These are phyloP conservation scores for Spiromastix sp. DNA, from an alignment of 2,329 filamentous ascomycete genomes.

Conservation along the genomic window DNA sequence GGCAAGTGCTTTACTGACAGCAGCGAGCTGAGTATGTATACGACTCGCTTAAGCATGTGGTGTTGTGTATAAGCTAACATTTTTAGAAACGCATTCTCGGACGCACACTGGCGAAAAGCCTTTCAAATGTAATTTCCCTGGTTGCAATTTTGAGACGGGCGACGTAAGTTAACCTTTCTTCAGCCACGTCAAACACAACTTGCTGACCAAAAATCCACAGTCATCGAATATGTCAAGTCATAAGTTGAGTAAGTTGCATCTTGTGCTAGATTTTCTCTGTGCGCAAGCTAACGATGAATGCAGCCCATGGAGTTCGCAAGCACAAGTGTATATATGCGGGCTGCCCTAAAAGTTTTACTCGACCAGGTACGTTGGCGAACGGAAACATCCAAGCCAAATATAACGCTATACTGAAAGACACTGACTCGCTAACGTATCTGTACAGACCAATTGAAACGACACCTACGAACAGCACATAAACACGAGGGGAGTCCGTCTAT, in stretches of 20 bases:
- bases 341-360: constrained; percentile 34
- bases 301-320: constrained; percentile 31
- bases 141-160: constrained; percentile 33
- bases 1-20: constrained; percentile 35
- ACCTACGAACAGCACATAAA: constrained; percentile 29
- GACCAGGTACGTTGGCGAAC: constrained; percentile 25
- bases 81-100: constrained; percentile 33
- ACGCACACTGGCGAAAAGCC: constrained; percentile 35
- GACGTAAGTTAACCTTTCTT: constrained; percentile 24
- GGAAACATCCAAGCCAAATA: background rate
- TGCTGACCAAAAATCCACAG: constrained; percentile 12
- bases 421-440: constrained; percentile 3
- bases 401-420: background rate
- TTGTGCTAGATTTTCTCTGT: background rate
- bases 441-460: constrained; percentile 32
- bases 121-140: constrained; percentile 33
- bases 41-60: too few relatives aligned
- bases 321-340: constrained; percentile 31
- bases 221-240: constrained; percentile 38
- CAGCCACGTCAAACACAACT: too few relatives aligned
- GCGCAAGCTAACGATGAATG: background rate
- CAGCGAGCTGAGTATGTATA: constrained; percentile 31
- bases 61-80: background rate
- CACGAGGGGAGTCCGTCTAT: too few relatives aligned
- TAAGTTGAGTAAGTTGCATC: constrained; percentile 26